Base-by-base conservation (phyloP, 345 rosid genomes). In the Rhizophora apiculata region DNA sequence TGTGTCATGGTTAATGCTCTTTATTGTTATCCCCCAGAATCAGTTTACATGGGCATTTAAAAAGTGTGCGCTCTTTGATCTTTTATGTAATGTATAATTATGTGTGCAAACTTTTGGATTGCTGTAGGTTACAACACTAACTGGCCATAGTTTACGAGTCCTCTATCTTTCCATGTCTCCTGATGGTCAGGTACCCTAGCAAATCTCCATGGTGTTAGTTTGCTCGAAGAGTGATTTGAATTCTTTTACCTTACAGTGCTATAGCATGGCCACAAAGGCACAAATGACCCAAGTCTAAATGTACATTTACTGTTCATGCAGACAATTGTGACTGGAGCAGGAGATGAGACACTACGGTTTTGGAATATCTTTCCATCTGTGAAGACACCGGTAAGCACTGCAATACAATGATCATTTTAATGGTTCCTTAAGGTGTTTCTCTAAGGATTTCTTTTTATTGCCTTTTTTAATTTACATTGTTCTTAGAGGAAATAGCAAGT, bases 251-350 rank as follows among this genome's bases (percentile, higher is more conserved):
- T 43, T 15, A 2, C 18, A 43, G 18, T 43, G 19, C 4, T 43
- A 13, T 13, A 13, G 49, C 5, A 2, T 11, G 18, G 49, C 0
- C 49, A 13, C 49, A 43, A 13, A 13, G 18, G 49, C 19, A 11
- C 18, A 11, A 43, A 43, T 34, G 16, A 15, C 16, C 19, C 18
- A 3, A 43, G 49, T 43, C 18, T 43, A 2, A 43, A 43, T 15
- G 19, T 43, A 13, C 7, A 29, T 52, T 0, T 16, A 19, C 37
- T 62, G 24, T 34, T 68, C 26, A 4, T 76, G 74, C 85, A 89
- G 91, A 95, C 99, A 24, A 92, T 92, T 77, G 99, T 95, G 64
- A 95, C 97, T 0, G 98, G 99, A 74, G 99, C 99, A 54, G 99
- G 99, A 60, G 99, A 95, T 62, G 99, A 95, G 82, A 95, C 97